phyloP scores from a whole-genome alignment of 78 protist species.

The Fonticula alba region DNA sequence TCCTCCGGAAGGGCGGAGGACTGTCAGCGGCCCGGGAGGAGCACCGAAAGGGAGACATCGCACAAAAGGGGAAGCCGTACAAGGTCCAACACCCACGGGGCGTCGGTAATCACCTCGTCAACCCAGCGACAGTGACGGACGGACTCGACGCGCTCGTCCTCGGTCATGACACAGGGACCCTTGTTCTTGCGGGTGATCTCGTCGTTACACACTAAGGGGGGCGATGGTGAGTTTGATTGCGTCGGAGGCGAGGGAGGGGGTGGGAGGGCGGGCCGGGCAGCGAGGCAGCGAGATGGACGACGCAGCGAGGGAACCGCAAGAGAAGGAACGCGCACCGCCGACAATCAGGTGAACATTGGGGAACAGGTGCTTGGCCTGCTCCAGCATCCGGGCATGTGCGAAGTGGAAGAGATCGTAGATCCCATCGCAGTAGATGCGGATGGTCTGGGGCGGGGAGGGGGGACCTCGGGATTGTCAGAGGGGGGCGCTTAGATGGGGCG shows the following conservation, averaged over 20 bases:
- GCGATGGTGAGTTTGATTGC: too few species aligned
- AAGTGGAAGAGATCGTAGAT: slow-evolving; percentile 44
- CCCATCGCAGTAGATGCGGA: slow-evolving; percentile 48
- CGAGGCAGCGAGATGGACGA: too few species aligned
- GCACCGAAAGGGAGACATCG: too few species aligned
- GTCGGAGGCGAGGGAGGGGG: too few species aligned
- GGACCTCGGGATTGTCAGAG: too few species aligned
- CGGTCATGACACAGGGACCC: slow-evolving; percentile 42
- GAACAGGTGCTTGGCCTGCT: slow-evolving; percentile 43
- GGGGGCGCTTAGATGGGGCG: too few species aligned
- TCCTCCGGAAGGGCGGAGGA: too few species aligned
- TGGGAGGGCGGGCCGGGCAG: too few species aligned
- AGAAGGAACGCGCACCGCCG: slow-evolving; percentile 19
- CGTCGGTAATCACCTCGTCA: slow-evolving; percentile 45
- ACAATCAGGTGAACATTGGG: slow-evolving; percentile 39
- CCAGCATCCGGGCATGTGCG: slow-evolving; percentile 33
- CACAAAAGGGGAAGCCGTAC: too few species aligned
- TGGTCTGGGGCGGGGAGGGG: too few species aligned
- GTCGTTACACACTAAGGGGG: slow-evolving; percentile 35
- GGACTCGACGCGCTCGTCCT: slow-evolving; percentile 38
- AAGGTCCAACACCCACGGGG: slow-evolving; percentile 42
- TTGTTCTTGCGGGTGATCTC: slow-evolving; percentile 37
- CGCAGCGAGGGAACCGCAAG: not conserved
- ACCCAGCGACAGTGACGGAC: slow-evolving; percentile 52
- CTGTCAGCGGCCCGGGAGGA: too few species aligned